These are phyloP conservation scores for Phytopythium vexans DNA, from an alignment of 352 stramenopile species.

Conservation along the genomic window DNA sequence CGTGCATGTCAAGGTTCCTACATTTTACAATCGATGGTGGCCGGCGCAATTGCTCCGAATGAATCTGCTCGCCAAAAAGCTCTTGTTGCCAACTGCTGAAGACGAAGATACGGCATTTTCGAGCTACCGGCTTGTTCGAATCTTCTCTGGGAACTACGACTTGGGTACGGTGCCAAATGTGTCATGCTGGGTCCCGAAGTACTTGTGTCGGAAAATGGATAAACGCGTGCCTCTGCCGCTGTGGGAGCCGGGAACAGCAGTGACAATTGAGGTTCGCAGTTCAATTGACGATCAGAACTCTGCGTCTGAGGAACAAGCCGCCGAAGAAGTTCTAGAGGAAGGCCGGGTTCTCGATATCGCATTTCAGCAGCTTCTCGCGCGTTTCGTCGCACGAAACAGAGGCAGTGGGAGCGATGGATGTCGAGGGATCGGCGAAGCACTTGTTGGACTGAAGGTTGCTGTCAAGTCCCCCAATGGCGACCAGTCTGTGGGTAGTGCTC, in stretches of 20 bases:
- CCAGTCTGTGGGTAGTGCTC: neutral
- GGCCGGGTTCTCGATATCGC: neutral
- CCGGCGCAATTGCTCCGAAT: conserved; percentile 65
- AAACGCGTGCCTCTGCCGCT: neutral
- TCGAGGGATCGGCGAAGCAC: neutral
- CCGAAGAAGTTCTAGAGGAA: neutral
- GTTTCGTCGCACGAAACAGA: neutral
- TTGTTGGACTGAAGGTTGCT: conserved; percentile 1
- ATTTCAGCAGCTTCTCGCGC: neutral
- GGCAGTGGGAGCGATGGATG: neutral
- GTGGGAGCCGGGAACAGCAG: neutral
- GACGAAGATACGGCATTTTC: conserved; percentile 27
- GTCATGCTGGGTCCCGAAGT: conserved; percentile 73
- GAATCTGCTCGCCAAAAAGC: conserved; percentile 53
- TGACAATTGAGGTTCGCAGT: neutral
- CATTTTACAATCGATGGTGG: conserved; percentile 65
- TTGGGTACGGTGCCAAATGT: conserved; percentile 41
- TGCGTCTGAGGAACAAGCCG: neutral
- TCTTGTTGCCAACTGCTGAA: conserved; percentile 34
- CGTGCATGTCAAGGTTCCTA: conserved; percentile 67
- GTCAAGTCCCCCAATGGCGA: neutral
- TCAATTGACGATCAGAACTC: neutral
- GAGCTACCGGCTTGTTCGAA: conserved; percentile 56
- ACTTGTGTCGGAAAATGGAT: conserved; percentile 63
- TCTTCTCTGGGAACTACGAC: conserved; percentile 35